These are phyloP conservation scores for Dioscorea alata DNA, from an alignment of 106 monocot species.

Conservation along the genomic window DNA sequence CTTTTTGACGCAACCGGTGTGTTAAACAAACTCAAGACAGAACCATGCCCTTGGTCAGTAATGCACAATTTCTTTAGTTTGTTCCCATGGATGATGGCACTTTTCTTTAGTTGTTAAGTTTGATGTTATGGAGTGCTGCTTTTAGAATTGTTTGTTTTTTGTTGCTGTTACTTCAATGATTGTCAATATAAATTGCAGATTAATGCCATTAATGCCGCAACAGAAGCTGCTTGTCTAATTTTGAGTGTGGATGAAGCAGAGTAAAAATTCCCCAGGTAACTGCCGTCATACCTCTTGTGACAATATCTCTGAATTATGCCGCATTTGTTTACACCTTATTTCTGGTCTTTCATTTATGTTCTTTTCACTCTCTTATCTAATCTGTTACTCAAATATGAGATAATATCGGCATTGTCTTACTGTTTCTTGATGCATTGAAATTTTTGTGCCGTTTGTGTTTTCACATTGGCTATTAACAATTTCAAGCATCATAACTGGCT, in stretches of 20 bases:
- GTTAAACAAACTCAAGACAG: conserved; percentile 92
- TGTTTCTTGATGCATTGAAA: no score
- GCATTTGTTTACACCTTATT: no score
- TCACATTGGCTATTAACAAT: no score
- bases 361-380: no score
- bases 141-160: not conserved
- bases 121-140: not conserved
- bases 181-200: conserved; percentile 42
- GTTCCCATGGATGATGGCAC: not conserved
- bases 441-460: no score
- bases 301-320: no score
- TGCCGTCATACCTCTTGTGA: not conserved
- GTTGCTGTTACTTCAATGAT: not conserved
- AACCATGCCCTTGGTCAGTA: conserved; percentile 91
- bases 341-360: no score
- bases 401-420: no score
- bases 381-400: no score
- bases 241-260: conserved; percentile 98
- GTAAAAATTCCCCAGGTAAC: conserved; percentile 96
- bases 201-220: conserved; percentile 98
- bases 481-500: not conserved
- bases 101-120: conserved; percentile 85
- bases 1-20: conserved; percentile 98
- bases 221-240: conserved; percentile 95
- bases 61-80: not conserved